A percentile compares a stretch with the other conserved stretches of the same genome.
phyloP scores from a whole-genome alignment of 352 stramenopile genomes.

The Peronosclerospora sorghi region DNA sequence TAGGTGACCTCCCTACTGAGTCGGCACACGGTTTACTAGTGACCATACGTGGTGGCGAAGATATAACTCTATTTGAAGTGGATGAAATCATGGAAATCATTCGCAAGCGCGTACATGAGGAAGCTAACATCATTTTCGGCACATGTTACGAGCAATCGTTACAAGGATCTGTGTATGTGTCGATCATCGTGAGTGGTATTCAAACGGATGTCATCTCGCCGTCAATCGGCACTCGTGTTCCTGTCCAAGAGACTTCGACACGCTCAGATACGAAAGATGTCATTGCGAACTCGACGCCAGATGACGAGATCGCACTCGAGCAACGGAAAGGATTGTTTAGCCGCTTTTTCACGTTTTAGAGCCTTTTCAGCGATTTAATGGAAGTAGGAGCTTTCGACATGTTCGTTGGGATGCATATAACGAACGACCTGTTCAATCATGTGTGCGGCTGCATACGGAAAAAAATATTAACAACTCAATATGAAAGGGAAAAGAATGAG shows the following conservation, averaged over 20 bases:
- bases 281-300: constrained; percentile 3
- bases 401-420: neutral
- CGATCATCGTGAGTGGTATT: constrained; percentile 84
- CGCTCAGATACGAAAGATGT: constrained; percentile 12
- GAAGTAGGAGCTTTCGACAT: neutral
- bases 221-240: constrained; percentile 43
- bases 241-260: constrained; percentile 29
- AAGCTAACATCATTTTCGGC: constrained; percentile 86
- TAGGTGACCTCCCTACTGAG: constrained; percentile 89
- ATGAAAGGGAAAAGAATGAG: constrained; percentile 2
- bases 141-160: constrained; percentile 81
- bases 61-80: constrained; percentile 91
- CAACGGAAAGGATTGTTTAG: constrained; percentile 49
- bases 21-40: constrained; percentile 90
- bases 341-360: constrained; percentile 62
- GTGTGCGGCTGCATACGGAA: neutral
- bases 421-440: neutral
- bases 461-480: neutral
- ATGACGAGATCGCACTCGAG: constrained; percentile 13
- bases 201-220: constrained; percentile 78
- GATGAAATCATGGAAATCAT: constrained; percentile 86
- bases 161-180: constrained; percentile 73
- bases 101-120: constrained; percentile 56
- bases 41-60: constrained; percentile 89
- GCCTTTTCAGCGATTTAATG: constrained; percentile 1